phyloP scores from a whole-genome alignment of 2,329 filamentous ascomycete species.

The Xylariaceae sp. region DNA sequence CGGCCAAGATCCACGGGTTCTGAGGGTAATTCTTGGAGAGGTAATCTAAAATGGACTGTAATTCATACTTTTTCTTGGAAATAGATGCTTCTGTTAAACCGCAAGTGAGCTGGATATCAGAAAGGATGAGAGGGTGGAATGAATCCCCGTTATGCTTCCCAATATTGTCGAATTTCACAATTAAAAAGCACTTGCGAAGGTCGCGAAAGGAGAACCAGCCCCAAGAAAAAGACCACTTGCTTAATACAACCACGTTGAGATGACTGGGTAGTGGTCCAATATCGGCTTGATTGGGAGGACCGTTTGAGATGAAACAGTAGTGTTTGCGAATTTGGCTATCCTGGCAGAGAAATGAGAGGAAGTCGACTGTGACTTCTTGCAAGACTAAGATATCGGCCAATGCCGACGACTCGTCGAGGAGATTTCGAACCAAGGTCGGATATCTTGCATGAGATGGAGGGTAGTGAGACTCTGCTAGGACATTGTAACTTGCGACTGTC shows the following conservation, averaged over 20 bases:
- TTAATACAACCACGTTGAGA: constrained; percentile 64
- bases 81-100: constrained; percentile 63
- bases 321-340: constrained; percentile 46
- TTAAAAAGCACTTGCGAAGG: constrained; percentile 60
- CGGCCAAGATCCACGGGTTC: constrained; percentile 59
- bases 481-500: constrained; percentile 54
- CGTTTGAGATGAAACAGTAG: constrained; percentile 62
- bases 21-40: constrained; percentile 44
- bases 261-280: constrained; percentile 60
- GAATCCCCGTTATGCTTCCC: constrained; percentile 29
- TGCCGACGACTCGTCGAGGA: constrained; percentile 46
- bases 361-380: constrained; percentile 67
- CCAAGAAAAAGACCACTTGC: constrained; percentile 59
- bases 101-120: constrained; percentile 63
- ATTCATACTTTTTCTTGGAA: constrained; percentile 57
- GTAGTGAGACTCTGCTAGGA: constrained; percentile 54
- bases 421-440: constrained; percentile 46
- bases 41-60: constrained; percentile 53
- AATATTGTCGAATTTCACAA: constrained; percentile 46
- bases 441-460: constrained; percentile 48
- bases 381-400: constrained; percentile 54
- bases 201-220: constrained; percentile 54
- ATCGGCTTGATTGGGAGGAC: constrained; percentile 53
- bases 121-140: constrained; percentile 50
- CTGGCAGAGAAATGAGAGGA: constrained; percentile 58